A percentile compares a stretch with the other conserved stretches of the same genome.
Evolutionary conservation across 2,329 filamentous ascomycete genomes (phyloP).

Genomic region (Penicillium janthinellum): DNA sequence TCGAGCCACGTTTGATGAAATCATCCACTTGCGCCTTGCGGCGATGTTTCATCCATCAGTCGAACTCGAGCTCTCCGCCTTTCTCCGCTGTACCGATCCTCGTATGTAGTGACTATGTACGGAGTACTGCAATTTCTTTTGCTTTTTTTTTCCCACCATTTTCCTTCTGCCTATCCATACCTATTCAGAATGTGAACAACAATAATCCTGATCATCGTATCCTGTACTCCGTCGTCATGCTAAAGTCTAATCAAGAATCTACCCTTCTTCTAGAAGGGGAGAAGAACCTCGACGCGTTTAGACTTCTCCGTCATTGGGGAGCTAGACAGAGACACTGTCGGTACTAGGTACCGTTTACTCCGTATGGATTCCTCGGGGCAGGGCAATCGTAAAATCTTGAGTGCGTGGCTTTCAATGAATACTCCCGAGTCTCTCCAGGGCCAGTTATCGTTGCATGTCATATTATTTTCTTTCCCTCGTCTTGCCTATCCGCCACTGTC

Average conservation of each 20-base stretch:
- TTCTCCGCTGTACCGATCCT: conserved; percentile 22
- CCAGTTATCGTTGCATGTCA: not conserved
- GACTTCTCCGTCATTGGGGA: not conserved
- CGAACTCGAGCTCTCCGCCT: conserved; percentile 15
- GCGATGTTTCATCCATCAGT: conserved; percentile 4
- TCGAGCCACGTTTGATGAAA: conserved; percentile 11
- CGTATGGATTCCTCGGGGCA: not conserved
- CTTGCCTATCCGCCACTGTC: not conserved
- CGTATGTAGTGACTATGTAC: no score
- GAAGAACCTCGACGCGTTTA: not conserved
- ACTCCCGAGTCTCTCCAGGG: not conserved
- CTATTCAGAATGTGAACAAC: not conserved
- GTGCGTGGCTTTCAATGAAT: no score
- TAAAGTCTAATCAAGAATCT: not conserved
- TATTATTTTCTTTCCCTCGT: not conserved
- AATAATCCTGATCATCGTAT: not conserved
- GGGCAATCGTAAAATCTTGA: no score
- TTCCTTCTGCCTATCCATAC: conserved; percentile 4
- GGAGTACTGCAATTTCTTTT: conserved; percentile 1
- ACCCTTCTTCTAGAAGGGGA: not conserved
- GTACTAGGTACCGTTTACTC: not conserved
- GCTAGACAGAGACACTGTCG: not conserved
- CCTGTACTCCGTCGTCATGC: not conserved
- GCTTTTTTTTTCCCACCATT: conserved; percentile 4
- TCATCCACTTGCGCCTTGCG: conserved; percentile 8